Base-by-base conservation (phyloP, 306 rosid genomes). In the Alnus glutinosa region DNA sequence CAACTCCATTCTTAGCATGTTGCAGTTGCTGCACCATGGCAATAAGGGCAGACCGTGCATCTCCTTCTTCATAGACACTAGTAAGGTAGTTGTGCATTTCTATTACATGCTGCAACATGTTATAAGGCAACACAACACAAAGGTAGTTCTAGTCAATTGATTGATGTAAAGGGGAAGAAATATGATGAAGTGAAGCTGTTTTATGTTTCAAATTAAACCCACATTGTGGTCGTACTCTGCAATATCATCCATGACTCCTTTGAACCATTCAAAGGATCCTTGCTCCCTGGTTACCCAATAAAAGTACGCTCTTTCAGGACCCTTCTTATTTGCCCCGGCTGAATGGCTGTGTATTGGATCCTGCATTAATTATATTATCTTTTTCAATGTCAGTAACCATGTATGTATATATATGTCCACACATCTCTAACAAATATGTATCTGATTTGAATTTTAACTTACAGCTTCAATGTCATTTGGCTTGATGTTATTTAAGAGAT, bases 241-340 rank as follows among this genome's bases (percentile, higher is more conserved):
- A 71, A 95, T 83, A 48, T 93, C 98, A 78, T 95, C 92, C 98
- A 95, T 92, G 82, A 95, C 98, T 30, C 98, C 98, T 88, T 95
- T 95, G 71, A 95, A 95, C 98, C 98, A 95, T 70, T 95, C 98
- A 83, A 92, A 94, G 46, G 98, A 94, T 79, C 89, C 89, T 55
- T 94, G 98, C 57, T 94, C 98, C 77, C 98, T 91, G 67, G 98
- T 95, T 47, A 95, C 88, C 98, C 98, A 95, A 75, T 92, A 95
- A 70, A 91, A 95, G n/a, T 95, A 91, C 28, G 98, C 97, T 87
- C 98, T 87, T 85, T 77, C 80, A n/a, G 98, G 97, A 77, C 85
- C 77, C 57, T 74, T 85, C 77, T 50, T 81, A 12, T 42, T 55
- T 47, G 82, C 78, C 3, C 76, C 85, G 12, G 71, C 47, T 1